A percentile compares a stretch with the other conserved stretches of the same genome.
phyloP scores from a whole-genome alignment of 768 basidiomycete species.

The Hericium erinaceus region DNA sequence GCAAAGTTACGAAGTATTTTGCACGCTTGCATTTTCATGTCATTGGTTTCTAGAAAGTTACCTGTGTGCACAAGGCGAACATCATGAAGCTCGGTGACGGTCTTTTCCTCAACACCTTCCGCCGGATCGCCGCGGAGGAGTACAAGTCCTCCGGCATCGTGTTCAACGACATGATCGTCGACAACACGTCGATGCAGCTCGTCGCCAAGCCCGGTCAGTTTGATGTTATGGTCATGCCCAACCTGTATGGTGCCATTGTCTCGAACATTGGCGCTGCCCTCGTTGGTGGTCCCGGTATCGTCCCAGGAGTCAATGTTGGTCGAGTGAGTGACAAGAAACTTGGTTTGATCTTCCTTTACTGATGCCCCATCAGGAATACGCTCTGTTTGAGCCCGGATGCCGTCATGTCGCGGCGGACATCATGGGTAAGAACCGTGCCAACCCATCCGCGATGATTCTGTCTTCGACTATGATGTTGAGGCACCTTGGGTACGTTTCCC shows the following conservation, averaged over 20 bases:
- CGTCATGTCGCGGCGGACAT: slow-evolving; percentile 92
- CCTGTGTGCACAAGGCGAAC: slow-evolving; percentile 99
- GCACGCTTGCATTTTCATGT: neutral
- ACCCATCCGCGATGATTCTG: slow-evolving; percentile 96
- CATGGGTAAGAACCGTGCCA: slow-evolving; percentile 93
- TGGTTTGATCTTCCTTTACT: neutral
- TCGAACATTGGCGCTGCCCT: slow-evolving; percentile 98
- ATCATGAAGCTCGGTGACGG: slow-evolving; percentile 99
- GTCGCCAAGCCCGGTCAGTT: slow-evolving; percentile 94
- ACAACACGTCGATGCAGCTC: slow-evolving; percentile 99
- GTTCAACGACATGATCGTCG: slow-evolving; percentile 97
- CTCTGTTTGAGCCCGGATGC: slow-evolving; percentile 97
- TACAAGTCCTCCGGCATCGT: slow-evolving; percentile 89
- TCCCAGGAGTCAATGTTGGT: slow-evolving; percentile 97
- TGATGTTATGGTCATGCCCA: slow-evolving; percentile 99
- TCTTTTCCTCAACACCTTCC: slow-evolving; percentile 97
- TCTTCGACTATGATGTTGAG: slow-evolving; percentile 97
- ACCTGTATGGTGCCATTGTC: slow-evolving; percentile 93
- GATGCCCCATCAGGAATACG: slow-evolving; percentile 61
- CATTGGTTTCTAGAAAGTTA: slow-evolving; percentile 75
- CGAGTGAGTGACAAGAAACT: slow-evolving; percentile 42
- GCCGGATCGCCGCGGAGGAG: slow-evolving; percentile 92
- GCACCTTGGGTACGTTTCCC: slow-evolving; percentile 72
- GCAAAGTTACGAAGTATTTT: slow-evolving; percentile 7
- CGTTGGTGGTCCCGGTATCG: slow-evolving; percentile 96